Percentiles rank a stretch among this genome's conserved stretches.
Conservation (phyloP, 1,284 basidiomycete species). For the Neonothopanus nambi region DNA sequence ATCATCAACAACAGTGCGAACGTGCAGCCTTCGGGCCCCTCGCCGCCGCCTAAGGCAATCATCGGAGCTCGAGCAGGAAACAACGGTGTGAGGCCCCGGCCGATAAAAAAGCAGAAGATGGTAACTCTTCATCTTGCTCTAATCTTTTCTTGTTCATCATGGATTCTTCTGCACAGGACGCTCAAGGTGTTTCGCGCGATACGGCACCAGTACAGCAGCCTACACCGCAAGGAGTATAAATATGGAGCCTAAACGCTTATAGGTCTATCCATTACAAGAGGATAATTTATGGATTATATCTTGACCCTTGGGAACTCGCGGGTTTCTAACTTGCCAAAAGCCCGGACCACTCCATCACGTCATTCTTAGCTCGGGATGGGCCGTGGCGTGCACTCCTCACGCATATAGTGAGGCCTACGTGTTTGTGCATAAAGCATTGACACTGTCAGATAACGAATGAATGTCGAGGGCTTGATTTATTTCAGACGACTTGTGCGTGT, state of each 20-base stretch:
- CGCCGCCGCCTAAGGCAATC: conserved; percentile 28
- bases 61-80: conserved; percentile 56
- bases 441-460: too few relatives aligned
- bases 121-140: conserved; percentile 39
- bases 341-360: too few relatives aligned
- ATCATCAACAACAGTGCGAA: conserved; percentile 15
- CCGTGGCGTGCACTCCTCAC: too few relatives aligned
- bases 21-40: too few relatives aligned
- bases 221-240: conserved; percentile 50
- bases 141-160: neutral
- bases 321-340: too few relatives aligned
- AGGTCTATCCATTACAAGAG: neutral
- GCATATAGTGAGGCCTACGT: neutral
- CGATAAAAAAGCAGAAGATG: conserved; percentile 75
- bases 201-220: conserved; percentile 47
- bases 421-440: too few relatives aligned
- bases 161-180: conserved; percentile 35
- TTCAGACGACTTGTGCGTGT: too few relatives aligned
- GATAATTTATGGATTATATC: neutral
- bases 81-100: conserved; percentile 60
- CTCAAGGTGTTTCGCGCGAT: conserved; percentile 47
- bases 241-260: too few relatives aligned
- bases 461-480: too few relatives aligned
- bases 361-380: too few relatives aligned
- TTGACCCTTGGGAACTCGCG: too few relatives aligned